These are phyloP conservation scores for Lenwebbia sp. DNA, from an alignment of 345 rosid species.

Conservation along the genomic window DNA sequence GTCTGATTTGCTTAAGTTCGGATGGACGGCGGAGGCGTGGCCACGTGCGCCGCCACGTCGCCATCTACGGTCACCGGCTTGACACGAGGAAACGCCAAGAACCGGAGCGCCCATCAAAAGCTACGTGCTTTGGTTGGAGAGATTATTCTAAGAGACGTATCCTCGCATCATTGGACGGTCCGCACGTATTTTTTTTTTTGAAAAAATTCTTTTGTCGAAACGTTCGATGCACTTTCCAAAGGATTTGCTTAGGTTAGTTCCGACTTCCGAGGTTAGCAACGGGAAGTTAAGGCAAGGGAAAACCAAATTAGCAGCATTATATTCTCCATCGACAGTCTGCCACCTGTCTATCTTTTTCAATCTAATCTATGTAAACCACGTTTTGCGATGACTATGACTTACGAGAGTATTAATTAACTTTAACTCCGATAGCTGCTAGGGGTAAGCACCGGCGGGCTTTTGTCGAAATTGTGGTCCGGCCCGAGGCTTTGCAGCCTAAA, in stretches of 20 bases:
- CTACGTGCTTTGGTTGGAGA: neutral
- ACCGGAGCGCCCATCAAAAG: neutral
- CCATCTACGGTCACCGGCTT: neutral
- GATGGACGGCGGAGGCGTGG: neutral
- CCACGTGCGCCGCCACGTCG: neutral
- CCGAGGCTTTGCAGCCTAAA: neutral
- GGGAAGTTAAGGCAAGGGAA: neutral
- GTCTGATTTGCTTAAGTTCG: neutral
- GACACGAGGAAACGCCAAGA: neutral
- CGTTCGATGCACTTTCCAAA: neutral
- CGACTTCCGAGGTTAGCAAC: neutral
- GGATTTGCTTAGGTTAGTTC: neutral
- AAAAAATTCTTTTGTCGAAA: neutral
- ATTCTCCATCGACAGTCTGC: neutral
- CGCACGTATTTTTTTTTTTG: neutral
- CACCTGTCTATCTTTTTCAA: neutral
- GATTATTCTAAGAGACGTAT: neutral
- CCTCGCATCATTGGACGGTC: neutral
- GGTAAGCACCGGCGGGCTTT: neutral
- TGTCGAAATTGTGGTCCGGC: accelerated
- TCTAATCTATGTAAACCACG: neutral
- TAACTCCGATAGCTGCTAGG: neutral
- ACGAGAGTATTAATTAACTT: too few relatives aligned
- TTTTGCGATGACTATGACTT: too few relatives aligned
- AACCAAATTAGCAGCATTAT: neutral